A percentile compares a stretch with the other conserved stretches of the same genome.
These are phyloP conservation scores for Trebouxia sp. DNA, from an alignment of 139 green algal genomes.

Conservation along the genomic window DNA sequence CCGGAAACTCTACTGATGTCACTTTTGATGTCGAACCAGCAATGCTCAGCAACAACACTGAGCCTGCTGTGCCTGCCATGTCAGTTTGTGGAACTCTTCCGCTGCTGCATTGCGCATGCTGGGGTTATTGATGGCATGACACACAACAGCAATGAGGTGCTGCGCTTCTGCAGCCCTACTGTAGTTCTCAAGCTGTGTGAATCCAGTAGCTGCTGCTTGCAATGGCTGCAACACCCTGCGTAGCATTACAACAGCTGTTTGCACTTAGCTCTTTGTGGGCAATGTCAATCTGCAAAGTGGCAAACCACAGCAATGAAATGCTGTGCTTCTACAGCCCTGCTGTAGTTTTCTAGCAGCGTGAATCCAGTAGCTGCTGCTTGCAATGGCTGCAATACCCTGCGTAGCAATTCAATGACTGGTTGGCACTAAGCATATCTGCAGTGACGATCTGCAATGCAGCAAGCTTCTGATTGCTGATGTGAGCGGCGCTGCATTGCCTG, in stretches of 20 bases:
- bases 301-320: slow-evolving; percentile 40
- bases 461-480: too few relatives aligned
- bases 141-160: slow-evolving; percentile 40
- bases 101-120: slow-evolving; percentile 24
- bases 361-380: slow-evolving; percentile 32
- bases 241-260: not conserved
- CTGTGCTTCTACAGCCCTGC: slow-evolving; percentile 23
- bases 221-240: slow-evolving; percentile 39
- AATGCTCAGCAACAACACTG: not conserved
- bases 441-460: too few relatives aligned
- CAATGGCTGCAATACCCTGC: slow-evolving; percentile 39
- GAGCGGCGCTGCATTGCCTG: too few relatives aligned
- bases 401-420: not conserved
- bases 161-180: slow-evolving; percentile 24
- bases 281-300: too few relatives aligned
- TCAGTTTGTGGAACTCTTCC: slow-evolving; percentile 4
- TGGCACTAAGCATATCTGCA: too few relatives aligned
- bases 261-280: too few relatives aligned
- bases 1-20: too few relatives aligned
- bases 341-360: slow-evolving; percentile 34
- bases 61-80: not conserved
- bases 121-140: slow-evolving; percentile 19
- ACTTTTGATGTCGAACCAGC: not conserved
- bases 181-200: slow-evolving; percentile 36
- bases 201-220: slow-evolving; percentile 32